A percentile compares a stretch with the other conserved stretches of the same genome.
These are phyloP conservation scores for Priceomyces medius DNA, from an alignment of 805 yeast species.

Conservation along the genomic window DNA sequence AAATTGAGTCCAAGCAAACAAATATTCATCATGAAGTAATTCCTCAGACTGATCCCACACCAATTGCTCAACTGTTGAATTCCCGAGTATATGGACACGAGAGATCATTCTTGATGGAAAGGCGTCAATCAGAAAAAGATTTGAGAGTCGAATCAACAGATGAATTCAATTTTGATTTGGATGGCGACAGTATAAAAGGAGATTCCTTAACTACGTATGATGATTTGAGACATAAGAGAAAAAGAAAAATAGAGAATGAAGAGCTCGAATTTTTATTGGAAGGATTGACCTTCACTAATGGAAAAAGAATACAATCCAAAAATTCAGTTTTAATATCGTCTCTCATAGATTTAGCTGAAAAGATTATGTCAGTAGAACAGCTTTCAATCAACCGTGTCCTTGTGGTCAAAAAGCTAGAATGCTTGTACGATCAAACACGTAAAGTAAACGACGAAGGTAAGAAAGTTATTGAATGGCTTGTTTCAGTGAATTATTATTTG, in stretches of 20 bases:
- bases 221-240: slow-evolving; percentile 18
- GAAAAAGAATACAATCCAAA: slow-evolving; percentile 4
- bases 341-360: slow-evolving; percentile 9
- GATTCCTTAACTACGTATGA: slow-evolving; percentile 11
- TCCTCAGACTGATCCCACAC: not conserved
- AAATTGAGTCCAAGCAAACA: slow-evolving; percentile 13
- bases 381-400: not conserved
- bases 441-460: not conserved
- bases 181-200: not conserved
- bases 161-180: not conserved
- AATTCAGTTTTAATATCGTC: slow-evolving; percentile 10
- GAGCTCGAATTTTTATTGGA: slow-evolving; percentile 16
- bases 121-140: not conserved
- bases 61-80: not conserved
- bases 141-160: slow-evolving; percentile 1
- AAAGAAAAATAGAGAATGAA: slow-evolving; percentile 11
- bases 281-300: slow-evolving; percentile 13
- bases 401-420: not conserved
- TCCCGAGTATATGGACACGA: slow-evolving; percentile 16
- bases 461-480: slow-evolving; percentile 6
- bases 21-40: too few species aligned
- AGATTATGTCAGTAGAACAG: slow-evolving; percentile 1
- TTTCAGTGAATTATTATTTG: slow-evolving; percentile 2
- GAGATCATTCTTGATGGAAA: slow-evolving; percentile 16
- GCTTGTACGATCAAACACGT: not conserved